phyloP scores from a whole-genome alignment of 2,329 filamentous ascomycete species.

The Curvularia eragrostidis region DNA sequence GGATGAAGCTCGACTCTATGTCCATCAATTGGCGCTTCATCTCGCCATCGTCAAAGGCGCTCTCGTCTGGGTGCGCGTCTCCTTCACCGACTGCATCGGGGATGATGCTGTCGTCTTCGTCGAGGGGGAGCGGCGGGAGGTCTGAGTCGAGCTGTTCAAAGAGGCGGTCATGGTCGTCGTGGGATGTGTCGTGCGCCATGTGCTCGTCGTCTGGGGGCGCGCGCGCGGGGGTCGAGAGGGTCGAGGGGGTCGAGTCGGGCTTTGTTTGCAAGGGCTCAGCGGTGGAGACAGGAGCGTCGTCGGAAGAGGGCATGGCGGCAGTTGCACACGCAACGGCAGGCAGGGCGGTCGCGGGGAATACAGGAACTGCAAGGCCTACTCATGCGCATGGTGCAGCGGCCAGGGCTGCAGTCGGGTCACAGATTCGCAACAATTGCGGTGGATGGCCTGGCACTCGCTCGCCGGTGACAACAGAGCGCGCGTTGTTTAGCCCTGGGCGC shows the following conservation, averaged over 20 bases:
- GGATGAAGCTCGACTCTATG: conserved; percentile 68
- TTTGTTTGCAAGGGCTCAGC: conserved; percentile 36
- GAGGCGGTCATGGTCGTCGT: conserved; percentile 42
- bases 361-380: conserved; percentile 15
- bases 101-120: conserved; percentile 51
- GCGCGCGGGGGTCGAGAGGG: conserved; percentile 24
- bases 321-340: conserved; percentile 20
- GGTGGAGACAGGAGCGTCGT: conserved; percentile 30
- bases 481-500: conserved; percentile 17
- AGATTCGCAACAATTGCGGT: conserved; percentile 15
- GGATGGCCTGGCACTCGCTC: conserved; percentile 11
- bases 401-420: conserved; percentile 17
- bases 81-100: conserved; percentile 39
- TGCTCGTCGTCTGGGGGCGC: conserved; percentile 20
- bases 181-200: conserved; percentile 38
- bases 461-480: conserved; percentile 28
- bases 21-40: conserved; percentile 67
- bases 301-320: conserved; percentile 33
- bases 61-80: conserved; percentile 47
- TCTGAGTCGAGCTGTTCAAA: conserved; percentile 49
- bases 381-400: conserved; percentile 35
- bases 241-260: conserved; percentile 24
- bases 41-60: conserved; percentile 61
- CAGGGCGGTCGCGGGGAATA: conserved; percentile 27
- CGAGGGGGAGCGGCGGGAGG: conserved; percentile 50